Percentiles rank a stretch among this genome's conserved stretches.
phyloP scores from a whole-genome alignment of 1,284 basidiomycete genomes.

The Trichosporon ovoides region DNA sequence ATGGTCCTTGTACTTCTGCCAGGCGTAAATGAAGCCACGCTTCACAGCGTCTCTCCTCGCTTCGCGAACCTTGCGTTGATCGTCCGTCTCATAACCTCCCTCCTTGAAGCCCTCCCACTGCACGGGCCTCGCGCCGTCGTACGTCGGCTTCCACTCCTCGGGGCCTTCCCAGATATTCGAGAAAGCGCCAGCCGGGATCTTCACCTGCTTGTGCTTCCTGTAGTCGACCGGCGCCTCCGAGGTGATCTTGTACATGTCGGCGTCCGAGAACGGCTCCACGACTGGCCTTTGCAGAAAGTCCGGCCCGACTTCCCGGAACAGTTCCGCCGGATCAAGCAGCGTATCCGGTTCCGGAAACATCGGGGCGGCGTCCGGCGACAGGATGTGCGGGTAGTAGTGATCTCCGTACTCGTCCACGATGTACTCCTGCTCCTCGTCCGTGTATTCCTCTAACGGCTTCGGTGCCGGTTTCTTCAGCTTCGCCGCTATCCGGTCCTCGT shows the following conservation, averaged over 20 bases:
- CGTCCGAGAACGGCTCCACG: conserved; percentile 26
- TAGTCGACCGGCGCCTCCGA: conserved; percentile 18
- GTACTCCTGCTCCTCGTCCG: conserved; percentile 7
- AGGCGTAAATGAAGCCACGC: conserved; percentile 46
- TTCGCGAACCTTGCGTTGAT: conserved; percentile 27
- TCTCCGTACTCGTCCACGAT: conserved; percentile 34
- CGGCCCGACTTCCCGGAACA: conserved; percentile 38
- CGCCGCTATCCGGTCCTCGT: too few relatives aligned
- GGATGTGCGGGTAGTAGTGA: conserved; percentile 24
- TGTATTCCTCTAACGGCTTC: conserved; percentile 2
- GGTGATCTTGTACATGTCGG: conserved; percentile 28
- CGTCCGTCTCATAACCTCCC: conserved; percentile 26
- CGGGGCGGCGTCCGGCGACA: conserved; percentile 25
- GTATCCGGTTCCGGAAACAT: conserved; percentile 31
- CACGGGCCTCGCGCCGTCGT: conserved; percentile 23
- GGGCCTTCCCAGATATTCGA: conserved; percentile 33
- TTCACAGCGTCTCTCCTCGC: conserved; percentile 44
- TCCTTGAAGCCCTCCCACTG: conserved; percentile 32
- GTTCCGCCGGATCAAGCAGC: conserved; percentile 21
- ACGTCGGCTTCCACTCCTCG: conserved; percentile 29
- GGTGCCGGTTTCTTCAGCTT: conserved; percentile 4
- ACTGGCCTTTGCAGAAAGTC: conserved; percentile 21
- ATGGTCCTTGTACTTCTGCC: conserved; percentile 48
- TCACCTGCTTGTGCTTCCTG: conserved; percentile 3
- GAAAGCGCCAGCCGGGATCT: conserved; percentile 25